Evolutionary conservation across 1,284 basidiomycete genomes (phyloP).

Genomic region (Malassezia obtusa): DNA sequence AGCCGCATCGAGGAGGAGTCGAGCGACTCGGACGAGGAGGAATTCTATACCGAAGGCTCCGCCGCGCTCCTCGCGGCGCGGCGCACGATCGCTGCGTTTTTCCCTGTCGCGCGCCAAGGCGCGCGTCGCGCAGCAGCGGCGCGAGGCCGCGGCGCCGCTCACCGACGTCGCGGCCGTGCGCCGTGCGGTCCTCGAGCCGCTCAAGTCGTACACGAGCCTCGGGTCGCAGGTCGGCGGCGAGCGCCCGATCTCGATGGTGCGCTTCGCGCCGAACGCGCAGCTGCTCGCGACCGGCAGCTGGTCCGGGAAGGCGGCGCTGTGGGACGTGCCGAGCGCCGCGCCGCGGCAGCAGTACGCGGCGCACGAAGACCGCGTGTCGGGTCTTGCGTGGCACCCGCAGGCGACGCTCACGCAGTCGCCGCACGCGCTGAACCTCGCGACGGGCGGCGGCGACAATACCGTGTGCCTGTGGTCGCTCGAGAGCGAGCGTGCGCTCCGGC

Average conservation of each 20-base stretch:
- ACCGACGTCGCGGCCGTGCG: conserved; percentile 80
- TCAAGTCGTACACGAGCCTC: conserved; percentile 82
- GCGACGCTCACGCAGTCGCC: conserved; percentile 70
- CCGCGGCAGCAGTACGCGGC: conserved; percentile 7
- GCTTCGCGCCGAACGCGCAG: conserved; percentile 83
- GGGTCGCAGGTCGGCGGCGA: conserved; percentile 97
- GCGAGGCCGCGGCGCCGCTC: conserved; percentile 77
- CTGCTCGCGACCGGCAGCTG: conserved; percentile 85
- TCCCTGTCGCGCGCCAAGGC: conserved; percentile 90
- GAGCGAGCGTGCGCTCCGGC: conserved; percentile 68
- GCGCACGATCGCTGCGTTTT: conserved; percentile 72
- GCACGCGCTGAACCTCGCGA: conserved; percentile 70
- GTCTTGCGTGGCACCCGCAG: conserved; percentile 92
- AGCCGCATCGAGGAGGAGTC: conserved; percentile 61
- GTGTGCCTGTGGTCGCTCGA: conserved; percentile 65
- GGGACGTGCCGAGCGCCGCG: conserved; percentile 70
- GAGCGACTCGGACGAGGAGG: conserved; percentile 58
- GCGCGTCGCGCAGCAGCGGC: conserved; percentile 75
- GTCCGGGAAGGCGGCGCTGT: conserved; percentile 87
- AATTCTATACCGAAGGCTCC: conserved; percentile 89
- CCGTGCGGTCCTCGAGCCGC: conserved; percentile 74
- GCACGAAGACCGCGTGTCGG: conserved; percentile 82
- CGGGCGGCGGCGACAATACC: conserved; percentile 75
- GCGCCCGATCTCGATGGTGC: conserved; percentile 80
- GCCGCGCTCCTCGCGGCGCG: conserved; percentile 74